Percentiles rank a stretch among this genome's conserved stretches.
phyloP scores from a whole-genome alignment of 2,329 filamentous ascomycete species.

The Hypoxylon sp. region DNA sequence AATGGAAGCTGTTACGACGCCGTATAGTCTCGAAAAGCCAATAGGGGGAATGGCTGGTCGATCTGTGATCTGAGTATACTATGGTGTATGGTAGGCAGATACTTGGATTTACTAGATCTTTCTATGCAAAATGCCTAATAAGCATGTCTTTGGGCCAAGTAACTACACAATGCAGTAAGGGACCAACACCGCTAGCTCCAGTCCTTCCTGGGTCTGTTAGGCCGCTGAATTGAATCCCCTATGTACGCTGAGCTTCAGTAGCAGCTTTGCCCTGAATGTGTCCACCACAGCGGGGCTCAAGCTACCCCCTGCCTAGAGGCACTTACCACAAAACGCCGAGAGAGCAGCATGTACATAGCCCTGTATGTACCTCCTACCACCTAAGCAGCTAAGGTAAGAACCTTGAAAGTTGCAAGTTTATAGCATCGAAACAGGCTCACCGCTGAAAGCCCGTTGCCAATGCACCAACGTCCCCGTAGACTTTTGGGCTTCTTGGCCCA shows the following conservation, averaged over 20 bases:
- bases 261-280: too few species aligned
- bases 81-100: conserved; percentile 1
- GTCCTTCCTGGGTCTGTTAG: neutral
- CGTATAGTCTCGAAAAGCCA: conserved; percentile 12
- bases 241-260: too few species aligned
- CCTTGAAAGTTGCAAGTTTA: conserved; percentile 23
- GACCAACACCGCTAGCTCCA: neutral
- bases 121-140: conserved; percentile 11
- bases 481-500: conserved; percentile 28
- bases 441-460: conserved; percentile 31
- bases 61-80: neutral
- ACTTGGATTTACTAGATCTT: conserved; percentile 11
- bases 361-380: neutral
- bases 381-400: conserved; percentile 9
- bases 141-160: neutral
- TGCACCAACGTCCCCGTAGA: conserved; percentile 20
- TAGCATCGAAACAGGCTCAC: conserved; percentile 33
- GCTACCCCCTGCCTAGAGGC: neutral
- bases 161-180: conserved; percentile 14
- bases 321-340: too few species aligned
- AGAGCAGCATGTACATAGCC: too few species aligned
- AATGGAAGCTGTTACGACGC: conserved; percentile 14
- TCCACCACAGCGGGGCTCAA: conserved; percentile 20
- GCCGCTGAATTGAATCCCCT: too few species aligned
- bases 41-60: conserved; percentile 25